These are phyloP conservation scores for Panicum miliaceum DNA, from an alignment of 176 grass and related monocot genomes.

Conservation along the genomic window DNA sequence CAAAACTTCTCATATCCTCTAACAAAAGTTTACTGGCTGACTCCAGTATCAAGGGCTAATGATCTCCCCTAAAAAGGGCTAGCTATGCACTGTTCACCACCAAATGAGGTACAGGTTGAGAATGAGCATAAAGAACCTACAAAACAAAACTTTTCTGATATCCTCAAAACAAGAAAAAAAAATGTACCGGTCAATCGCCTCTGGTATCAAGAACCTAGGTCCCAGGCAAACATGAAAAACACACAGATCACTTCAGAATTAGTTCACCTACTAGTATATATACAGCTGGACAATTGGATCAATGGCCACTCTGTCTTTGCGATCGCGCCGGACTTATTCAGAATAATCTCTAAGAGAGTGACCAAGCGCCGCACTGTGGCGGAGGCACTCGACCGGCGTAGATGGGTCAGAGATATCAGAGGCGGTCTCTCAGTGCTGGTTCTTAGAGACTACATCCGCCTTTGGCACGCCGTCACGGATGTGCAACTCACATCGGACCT, in stretches of 20 bases:
- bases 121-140: constrained; percentile 20
- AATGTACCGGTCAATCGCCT: neutral
- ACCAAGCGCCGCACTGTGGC: too few relatives aligned
- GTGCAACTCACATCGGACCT: too few relatives aligned
- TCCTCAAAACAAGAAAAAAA: constrained; percentile 23
- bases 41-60: neutral
- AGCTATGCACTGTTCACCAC: constrained; percentile 17
- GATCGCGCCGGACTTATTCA: too few relatives aligned
- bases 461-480: too few relatives aligned
- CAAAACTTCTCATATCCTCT: neutral
- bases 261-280: neutral
- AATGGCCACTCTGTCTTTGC: too few relatives aligned
- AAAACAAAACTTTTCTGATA: constrained; percentile 41
- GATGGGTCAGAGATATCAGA: too few relatives aligned
- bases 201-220: constrained; percentile 19
- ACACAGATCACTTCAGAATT: constrained; percentile 1
- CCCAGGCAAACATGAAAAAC: constrained; percentile 11
- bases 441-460: too few relatives aligned
- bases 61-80: neutral
- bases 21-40: neutral
- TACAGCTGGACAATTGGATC: too few relatives aligned
- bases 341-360: too few relatives aligned
- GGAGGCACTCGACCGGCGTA: too few relatives aligned
- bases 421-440: too few relatives aligned
- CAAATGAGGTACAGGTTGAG: constrained; percentile 3